Conservation (phyloP, 352 stramenopile genomes). For the Phytophthora hibernalis region DNA sequence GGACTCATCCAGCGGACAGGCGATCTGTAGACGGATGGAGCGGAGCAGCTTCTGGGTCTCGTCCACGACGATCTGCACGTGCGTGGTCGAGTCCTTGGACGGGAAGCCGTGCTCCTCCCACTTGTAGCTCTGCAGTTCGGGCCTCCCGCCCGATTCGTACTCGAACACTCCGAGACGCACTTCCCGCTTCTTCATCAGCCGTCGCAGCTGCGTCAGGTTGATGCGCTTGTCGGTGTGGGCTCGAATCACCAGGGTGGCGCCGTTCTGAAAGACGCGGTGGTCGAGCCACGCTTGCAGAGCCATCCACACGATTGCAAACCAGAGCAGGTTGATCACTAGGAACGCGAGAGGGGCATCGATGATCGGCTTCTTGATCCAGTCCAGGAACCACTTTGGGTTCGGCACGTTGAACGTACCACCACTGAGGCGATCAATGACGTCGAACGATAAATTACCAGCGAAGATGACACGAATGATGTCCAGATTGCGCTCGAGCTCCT, state of each 20-base stretch:
- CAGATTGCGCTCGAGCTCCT: slow-evolving; percentile 69
- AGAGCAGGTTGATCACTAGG: slow-evolving; percentile 81
- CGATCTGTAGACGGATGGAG: slow-evolving; percentile 71
- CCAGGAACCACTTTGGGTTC: slow-evolving; percentile 85
- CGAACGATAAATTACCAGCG: slow-evolving; percentile 93
- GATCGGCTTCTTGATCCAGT: slow-evolving; percentile 76
- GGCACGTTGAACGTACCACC: slow-evolving; percentile 92
- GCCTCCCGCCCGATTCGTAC: slow-evolving; percentile 38
- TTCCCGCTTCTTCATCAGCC: slow-evolving; percentile 48
- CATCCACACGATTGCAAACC: slow-evolving; percentile 72
- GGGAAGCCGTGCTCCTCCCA: slow-evolving; percentile 89
- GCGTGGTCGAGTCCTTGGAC: slow-evolving; percentile 81
- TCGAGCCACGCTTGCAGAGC: slow-evolving; percentile 54
- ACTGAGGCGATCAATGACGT: slow-evolving; percentile 95
- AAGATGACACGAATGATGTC: slow-evolving; percentile 94
- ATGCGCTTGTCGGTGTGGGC: slow-evolving; percentile 78
- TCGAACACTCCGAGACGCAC: slow-evolving; percentile 47
- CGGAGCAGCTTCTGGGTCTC: slow-evolving; percentile 66
- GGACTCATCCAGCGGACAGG: slow-evolving; percentile 60
- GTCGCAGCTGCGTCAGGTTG: slow-evolving; percentile 50
- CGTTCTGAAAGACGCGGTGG: slow-evolving; percentile 58
- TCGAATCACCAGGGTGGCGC: slow-evolving; percentile 91
- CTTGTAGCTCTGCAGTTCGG: slow-evolving; percentile 82
- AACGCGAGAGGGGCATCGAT: slow-evolving; percentile 73
- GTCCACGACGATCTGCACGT: slow-evolving; percentile 82